These are phyloP conservation scores for Withania somnifera DNA, from an alignment of 305 asterid species.

Conservation along the genomic window DNA sequence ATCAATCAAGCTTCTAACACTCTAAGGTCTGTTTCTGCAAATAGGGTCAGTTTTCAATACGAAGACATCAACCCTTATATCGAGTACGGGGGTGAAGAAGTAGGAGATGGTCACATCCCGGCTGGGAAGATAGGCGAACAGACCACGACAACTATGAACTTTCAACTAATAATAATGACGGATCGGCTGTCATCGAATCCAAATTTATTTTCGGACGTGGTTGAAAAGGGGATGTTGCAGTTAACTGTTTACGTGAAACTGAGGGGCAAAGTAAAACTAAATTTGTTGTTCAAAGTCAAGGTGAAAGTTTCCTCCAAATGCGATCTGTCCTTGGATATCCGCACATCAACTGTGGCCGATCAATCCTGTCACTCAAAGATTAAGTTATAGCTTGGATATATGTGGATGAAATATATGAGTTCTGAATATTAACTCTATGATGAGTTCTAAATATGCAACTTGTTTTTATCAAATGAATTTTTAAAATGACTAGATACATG, in stretches of 20 bases:
- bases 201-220: slow-evolving; percentile 32
- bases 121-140: slow-evolving; percentile 40
- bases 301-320: slow-evolving; percentile 46
- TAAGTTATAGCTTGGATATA: not conserved
- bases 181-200: slow-evolving; percentile 49
- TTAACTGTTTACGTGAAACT: slow-evolving; percentile 40
- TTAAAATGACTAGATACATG: not conserved
- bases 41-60: slow-evolving; percentile 45
- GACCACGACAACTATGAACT: slow-evolving; percentile 29
- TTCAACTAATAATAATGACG: slow-evolving; percentile 48
- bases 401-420: not conserved
- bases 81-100: slow-evolving; percentile 36
- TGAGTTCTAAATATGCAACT: not conserved
- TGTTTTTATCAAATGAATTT: not conserved
- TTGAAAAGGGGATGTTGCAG: slow-evolving; percentile 39
- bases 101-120: slow-evolving; percentile 55
- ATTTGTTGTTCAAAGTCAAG: slow-evolving; percentile 36
- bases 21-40: not conserved
- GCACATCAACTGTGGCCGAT: slow-evolving; percentile 21
- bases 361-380: slow-evolving; percentile 29
- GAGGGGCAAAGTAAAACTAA: slow-evolving; percentile 37
- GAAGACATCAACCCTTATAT: slow-evolving; percentile 34
- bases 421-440: not conserved
- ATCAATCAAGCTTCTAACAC: not conserved
- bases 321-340: slow-evolving; percentile 32